Percentiles rank a stretch among this genome's conserved stretches.
phyloP scores from a whole-genome alignment of 2,329 filamentous ascomycete species.

The Trichophyton simii region DNA sequence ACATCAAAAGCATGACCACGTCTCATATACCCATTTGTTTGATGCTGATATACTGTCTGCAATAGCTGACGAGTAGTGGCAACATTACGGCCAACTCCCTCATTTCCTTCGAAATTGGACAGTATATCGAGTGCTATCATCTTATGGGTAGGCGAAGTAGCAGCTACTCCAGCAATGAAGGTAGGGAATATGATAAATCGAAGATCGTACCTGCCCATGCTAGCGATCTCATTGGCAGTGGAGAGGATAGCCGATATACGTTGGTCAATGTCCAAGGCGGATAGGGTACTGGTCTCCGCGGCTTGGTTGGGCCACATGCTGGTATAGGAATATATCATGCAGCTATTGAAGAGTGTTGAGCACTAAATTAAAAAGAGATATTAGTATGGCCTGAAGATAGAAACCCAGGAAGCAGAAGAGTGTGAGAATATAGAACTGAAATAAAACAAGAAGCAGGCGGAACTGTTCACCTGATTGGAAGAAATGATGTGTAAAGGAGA shows the following conservation, averaged over 20 bases:
- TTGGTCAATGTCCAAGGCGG: constrained; percentile 32
- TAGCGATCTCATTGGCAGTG: constrained; percentile 31
- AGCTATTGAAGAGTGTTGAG: constrained; percentile 38
- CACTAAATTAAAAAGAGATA: constrained; percentile 18
- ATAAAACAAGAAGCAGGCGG: neutral
- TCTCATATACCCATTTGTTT: constrained; percentile 30
- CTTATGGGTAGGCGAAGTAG: constrained; percentile 31
- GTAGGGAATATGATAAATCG: constrained; percentile 42
- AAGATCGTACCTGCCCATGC: constrained; percentile 28
- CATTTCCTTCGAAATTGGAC: constrained; percentile 32
- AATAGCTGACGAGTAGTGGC: constrained; percentile 35
- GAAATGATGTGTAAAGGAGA: too few species aligned
- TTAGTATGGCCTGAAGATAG: constrained; percentile 4
- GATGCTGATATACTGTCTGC: constrained; percentile 37
- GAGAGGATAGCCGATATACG: constrained; percentile 36
- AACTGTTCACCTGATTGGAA: neutral
- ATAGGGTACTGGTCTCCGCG: constrained; percentile 26
- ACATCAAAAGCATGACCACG: constrained; percentile 34
- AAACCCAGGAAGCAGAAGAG: neutral
- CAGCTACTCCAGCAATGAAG: constrained; percentile 42
- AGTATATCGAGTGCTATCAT: constrained; percentile 38
- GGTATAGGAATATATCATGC: constrained; percentile 42
- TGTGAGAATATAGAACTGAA: neutral
- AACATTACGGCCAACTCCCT: constrained; percentile 39
- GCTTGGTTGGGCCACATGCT: constrained; percentile 42